A percentile compares a stretch with the other conserved stretches of the same genome.
Conservation (phyloP, 495 filamentous ascomycete genomes). For the Trichoderma erinaceum region DNA sequence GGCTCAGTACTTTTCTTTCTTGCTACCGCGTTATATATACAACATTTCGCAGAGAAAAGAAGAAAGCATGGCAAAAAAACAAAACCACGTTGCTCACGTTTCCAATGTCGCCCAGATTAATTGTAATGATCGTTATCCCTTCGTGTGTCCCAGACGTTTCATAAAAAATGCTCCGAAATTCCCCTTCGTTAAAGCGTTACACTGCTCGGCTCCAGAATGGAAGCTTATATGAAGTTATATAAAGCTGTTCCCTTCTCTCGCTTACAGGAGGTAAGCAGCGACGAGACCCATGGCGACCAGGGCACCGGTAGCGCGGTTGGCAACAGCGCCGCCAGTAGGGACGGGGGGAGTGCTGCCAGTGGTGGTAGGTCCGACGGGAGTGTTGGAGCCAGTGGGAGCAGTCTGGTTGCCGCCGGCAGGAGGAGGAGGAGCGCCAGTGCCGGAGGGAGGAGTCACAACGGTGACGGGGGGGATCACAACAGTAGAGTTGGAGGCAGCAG, state of each 20-base stretch:
- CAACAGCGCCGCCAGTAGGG: conserved; percentile 14
- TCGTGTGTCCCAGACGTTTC: neutral
- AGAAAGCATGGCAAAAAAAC: neutral
- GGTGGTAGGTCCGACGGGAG: conserved; percentile 16
- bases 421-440: neutral
- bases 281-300: conserved; percentile 18
- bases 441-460: neutral
- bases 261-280: conserved; percentile 18
- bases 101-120: neutral
- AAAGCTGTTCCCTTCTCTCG: neutral
- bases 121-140: neutral
- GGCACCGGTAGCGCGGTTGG: conserved; percentile 16
- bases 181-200: neutral
- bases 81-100: neutral
- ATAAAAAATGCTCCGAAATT: neutral
- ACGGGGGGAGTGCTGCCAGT: conserved; percentile 9
- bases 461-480: no score
- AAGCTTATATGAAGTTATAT: neutral
- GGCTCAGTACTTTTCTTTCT: neutral
- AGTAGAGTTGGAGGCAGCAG: no score
- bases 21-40: conserved; percentile 6
- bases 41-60: neutral
- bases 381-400: conserved; percentile 10
- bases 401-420: conserved; percentile 1
- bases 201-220: neutral